Evolutionary conservation across 1,284 basidiomycete species (phyloP).

Genomic region (Cryptococcus sp.): DNA sequence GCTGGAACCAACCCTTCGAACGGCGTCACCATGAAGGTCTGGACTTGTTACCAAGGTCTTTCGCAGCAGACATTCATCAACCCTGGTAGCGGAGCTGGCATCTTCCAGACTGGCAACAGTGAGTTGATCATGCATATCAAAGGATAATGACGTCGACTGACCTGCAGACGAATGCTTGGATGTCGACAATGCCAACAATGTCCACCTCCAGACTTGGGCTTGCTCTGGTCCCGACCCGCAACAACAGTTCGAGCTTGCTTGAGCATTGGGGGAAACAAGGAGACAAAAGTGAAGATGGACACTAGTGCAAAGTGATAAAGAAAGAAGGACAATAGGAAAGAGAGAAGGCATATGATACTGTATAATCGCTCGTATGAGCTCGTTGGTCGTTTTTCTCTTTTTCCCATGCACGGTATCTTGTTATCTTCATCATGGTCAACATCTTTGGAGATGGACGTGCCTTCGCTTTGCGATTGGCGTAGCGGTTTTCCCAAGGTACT

Average conservation of each 20-base stretch:
- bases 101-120: background rate
- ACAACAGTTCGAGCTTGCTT: background rate
- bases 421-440: no score
- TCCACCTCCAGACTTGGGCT: conserved; percentile 7
- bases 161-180: conserved; percentile 10
- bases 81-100: background rate
- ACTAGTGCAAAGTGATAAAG: no score
- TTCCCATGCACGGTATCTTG: no score
- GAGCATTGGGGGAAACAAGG: no score
- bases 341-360: no score
- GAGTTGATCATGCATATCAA: background rate
- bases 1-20: conserved; percentile 2
- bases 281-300: no score
- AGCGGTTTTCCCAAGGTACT: no score
- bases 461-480: no score
- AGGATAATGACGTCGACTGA: background rate
- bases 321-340: no score
- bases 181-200: conserved; percentile 4
- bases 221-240: background rate
- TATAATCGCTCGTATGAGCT: no score
- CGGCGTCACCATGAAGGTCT: conserved; percentile 24
- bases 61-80: conserved; percentile 14
- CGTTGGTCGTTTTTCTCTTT: no score
- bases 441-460: no score
- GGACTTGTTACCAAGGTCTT: conserved; percentile 11